Evolutionary conservation across 1,284 basidiomycete genomes (phyloP), one percentile per base, ranked within the genome.

Genomic region (Cutaneotrichosporon sp.): DNA sequence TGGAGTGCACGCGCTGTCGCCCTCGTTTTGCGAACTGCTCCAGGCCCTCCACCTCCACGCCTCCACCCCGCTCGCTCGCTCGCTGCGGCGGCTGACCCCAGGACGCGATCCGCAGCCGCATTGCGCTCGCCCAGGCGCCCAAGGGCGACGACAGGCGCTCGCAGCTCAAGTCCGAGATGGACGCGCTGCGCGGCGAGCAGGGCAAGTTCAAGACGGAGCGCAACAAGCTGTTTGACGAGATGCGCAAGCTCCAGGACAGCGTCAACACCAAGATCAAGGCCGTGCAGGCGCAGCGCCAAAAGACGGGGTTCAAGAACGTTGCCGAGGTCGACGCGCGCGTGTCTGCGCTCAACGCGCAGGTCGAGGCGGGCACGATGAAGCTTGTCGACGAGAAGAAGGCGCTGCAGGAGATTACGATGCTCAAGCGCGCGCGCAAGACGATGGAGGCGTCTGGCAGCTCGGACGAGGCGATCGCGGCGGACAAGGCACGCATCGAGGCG

Each of bases 321-420:
- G 86, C 85, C n/a, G 95, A 99, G 59, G 85, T 98, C 56, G 95
- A 99, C 72, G 83, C 86, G 49, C 89, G 89, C 16, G 14, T 43
- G 9, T 14, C 38, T 29, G 20, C 54, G 67, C 83, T 94, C 71
- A 91, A 95, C 65, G 89, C 85, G 71, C 90, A 94, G 76, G 88
- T 99, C 63, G 95, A 98, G 75, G 90, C 91, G 10, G 97, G 95
- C 24, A 87, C 77, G 66, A 85, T 99, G 85, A 97, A 94, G 79
- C 85, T 99, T 59, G 94, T 90, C 42, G 95, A 97, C 60, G 97
- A 99, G 82, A 98, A 97, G 81, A 89, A 92, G 67, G 92, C 95
- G 6, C 84, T 99, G 22, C 85, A 87, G 69, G 95, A 99, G 73
- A 97, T 99, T 70, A 85, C 83, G 66, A 83, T 84, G 53, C 82